These are phyloP conservation scores for Aspergillus amoenus DNA, from an alignment of 2,329 filamentous ascomycete species.

Conservation along the genomic window DNA sequence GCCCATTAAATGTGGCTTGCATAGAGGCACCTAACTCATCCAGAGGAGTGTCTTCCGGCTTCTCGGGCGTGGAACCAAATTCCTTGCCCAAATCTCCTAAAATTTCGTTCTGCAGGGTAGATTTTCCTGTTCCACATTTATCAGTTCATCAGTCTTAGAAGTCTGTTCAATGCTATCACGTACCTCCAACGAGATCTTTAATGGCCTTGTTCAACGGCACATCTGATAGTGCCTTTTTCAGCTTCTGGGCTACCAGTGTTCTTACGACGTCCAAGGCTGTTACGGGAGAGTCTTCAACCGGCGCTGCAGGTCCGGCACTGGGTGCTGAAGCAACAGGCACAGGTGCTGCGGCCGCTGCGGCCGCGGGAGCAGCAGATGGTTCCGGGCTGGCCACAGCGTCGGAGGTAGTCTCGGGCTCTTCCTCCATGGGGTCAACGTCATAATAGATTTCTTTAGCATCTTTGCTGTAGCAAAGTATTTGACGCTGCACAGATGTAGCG, in stretches of 20 bases:
- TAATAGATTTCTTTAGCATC: constrained; percentile 99
- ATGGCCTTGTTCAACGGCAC: constrained; percentile 94
- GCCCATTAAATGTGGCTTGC: constrained; percentile 98
- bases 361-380: constrained; percentile 41
- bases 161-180: constrained; percentile 38
- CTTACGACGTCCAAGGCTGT: constrained; percentile 87
- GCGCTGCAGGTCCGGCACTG: constrained; percentile 79
- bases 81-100: constrained; percentile 97
- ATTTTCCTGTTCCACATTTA: constrained; percentile 69
- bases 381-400: constrained; percentile 40
- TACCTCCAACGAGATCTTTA: constrained; percentile 96
- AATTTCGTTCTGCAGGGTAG: constrained; percentile 97
- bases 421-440: constrained; percentile 90
- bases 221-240: constrained; percentile 89
- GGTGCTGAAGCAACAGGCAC: constrained; percentile 48
- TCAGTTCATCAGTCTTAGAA: constrained; percentile 5
- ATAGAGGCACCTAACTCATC: constrained; percentile 94
- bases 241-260: constrained; percentile 88
- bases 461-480: constrained; percentile 99
- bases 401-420: constrained; percentile 67
- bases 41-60: constrained; percentile 94
- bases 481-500: constrained; percentile 90
- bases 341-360: constrained; percentile 45
- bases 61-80: constrained; percentile 96
- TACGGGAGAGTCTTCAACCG: constrained; percentile 83